Percentiles rank a stretch among this genome's conserved stretches.
These are phyloP conservation scores for Fraxinus excelsior DNA, from an alignment of 257 asterid genomes.

Conservation along the genomic window DNA sequence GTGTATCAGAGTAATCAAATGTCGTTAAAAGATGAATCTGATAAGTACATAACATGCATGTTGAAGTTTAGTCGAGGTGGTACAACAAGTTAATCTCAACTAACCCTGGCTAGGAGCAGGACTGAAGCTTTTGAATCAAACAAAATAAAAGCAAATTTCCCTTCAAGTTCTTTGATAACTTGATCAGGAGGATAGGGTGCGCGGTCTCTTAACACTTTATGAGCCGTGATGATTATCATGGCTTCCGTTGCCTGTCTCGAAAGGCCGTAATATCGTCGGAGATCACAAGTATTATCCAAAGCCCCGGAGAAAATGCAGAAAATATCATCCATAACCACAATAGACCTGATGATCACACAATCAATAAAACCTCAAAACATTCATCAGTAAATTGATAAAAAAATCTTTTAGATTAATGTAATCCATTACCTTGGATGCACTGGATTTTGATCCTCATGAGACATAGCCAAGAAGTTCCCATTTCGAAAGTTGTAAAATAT, in stretches of 20 bases:
- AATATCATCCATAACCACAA: conserved; percentile 64
- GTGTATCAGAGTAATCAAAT: neutral
- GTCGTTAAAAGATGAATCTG: neutral
- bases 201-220: conserved; percentile 62
- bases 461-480: conserved; percentile 63
- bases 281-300: conserved; percentile 47
- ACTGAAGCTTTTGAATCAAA: conserved; percentile 56
- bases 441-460: conserved; percentile 55
- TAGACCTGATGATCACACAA: conserved; percentile 36
- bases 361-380: neutral
- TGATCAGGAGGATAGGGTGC: conserved; percentile 75
- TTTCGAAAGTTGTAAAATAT: conserved; percentile 49
- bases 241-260: conserved; percentile 65
- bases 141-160: conserved; percentile 63
- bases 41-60: no score
- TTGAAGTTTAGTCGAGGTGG: neutral
- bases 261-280: conserved; percentile 57
- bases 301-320: conserved; percentile 70
- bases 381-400: neutral
- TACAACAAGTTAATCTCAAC: neutral
- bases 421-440: conserved; percentile 45
- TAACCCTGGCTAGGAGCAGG: conserved; percentile 66
- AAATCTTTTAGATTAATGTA: neutral
- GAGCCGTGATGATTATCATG: conserved; percentile 57
- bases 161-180: conserved; percentile 59